Evolutionary conservation across 2,329 filamentous ascomycete genomes (phyloP), one percentile per base, ranked within the genome.

Genomic region (Arthrocladium fulminans): DNA sequence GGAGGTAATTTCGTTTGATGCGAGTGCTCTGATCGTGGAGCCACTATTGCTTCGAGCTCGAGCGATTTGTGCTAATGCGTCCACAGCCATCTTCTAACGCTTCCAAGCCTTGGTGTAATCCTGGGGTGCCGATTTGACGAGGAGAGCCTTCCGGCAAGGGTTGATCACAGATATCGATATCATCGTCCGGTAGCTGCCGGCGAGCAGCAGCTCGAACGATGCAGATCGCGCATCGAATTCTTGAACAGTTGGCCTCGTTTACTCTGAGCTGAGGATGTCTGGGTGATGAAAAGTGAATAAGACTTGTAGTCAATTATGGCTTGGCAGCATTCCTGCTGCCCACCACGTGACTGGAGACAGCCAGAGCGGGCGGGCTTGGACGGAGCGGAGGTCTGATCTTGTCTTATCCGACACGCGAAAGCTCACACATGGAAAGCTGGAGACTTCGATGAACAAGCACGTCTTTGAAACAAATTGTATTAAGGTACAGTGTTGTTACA

Each of bases 41-140:
- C 52, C 50, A 47, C 54, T 56, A 38, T 52, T 54, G 43, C 49
- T 53, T 29, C 54, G 45, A 19, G n/a, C 24, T 44, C 41, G 41
- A 10, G 41, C 8, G 15, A 45, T 45, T 15, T 25, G 15, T n/a
- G 42, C 8, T 20, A 35, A 23, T 3, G n/a, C 19, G 10, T 45
- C 29, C 3, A n/a, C 12, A 22, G 19, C 42, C 29, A 41, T 40
- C 13, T 35, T 35, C 30, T 35, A 8, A 30, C 32, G 3, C 32
- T 22, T 32, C 32, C n/a, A 32, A 30, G 22, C 3, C 19, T 6
- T 22, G n/a, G n/a, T 22, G 22, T 10, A 22, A 22, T 22, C 5
- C 12, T 4, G 6, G 12, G 17, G 37, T 20, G 37, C 17, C 22
- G 37, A 22, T 40, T 10, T 17, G 19, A 44, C 24, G 12, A 19